Base-by-base conservation (phyloP, 805 yeast genomes). In the Pichia heedii region DNA sequence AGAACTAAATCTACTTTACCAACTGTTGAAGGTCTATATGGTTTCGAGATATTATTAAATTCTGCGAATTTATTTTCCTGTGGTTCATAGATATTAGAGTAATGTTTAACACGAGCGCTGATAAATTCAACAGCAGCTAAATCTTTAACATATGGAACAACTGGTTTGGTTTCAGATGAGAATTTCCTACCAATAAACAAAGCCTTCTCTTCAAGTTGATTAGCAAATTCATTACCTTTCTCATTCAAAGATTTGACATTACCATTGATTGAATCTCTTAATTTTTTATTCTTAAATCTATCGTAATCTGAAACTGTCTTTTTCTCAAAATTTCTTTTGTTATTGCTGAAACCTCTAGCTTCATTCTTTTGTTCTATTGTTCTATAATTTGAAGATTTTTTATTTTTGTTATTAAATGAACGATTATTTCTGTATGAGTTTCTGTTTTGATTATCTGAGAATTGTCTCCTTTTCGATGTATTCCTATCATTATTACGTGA, bases 1-100 rank as follows among this genome's bases (percentile, higher is more conserved):
- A 56, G 29, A 33, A 58, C 61, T 7, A 60, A 39, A 32, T 58
- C 58, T 0, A 53, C 44, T 22, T 41, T 45, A 29, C 16, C 32
- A 6, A 48, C 40, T 12, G 13, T 36, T 26, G 18, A 22, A 24
- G 40, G 41, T 2, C 22, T 20, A 38, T 36, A 44, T 5, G 22
- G 22, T 12, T 36, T 46, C 7, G 24, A n/a, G 26, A 7, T 15
- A 16, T 18, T 40, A 5, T 27, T 29, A 16, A 35, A 38, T 15
- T 21, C 24, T 3, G 47, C 32, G 37, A 46, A 48, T 37, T 21
- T 27, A 16, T 40, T 41, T 13, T 34, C 15, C 33, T 33, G n/a
- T 13, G 22, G 16, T 16, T 36, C 39, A 36, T 41, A 47, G 12
- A 11, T 27, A 9, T 40, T 5, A 12, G 41, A 19, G 24, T 37